Percentiles rank a stretch among this genome's conserved stretches.
Conservation (phyloP, 352 stramenopile genomes). For the Halophytophthora batemanensis region DNA sequence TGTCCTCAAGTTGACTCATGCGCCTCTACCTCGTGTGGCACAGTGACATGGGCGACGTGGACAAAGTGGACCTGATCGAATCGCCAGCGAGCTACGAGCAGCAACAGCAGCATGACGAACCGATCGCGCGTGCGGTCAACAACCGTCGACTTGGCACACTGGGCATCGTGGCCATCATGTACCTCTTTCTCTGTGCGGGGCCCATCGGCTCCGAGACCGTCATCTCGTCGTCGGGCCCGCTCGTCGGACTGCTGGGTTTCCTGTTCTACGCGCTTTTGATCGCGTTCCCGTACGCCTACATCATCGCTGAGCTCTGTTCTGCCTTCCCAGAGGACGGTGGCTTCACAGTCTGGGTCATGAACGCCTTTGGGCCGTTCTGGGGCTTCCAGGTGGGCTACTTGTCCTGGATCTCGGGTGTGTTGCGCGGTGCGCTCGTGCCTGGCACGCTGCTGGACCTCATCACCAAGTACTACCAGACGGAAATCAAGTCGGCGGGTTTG, state of each 20-base stretch:
- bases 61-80: conserved; percentile 36
- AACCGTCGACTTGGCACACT: conserved; percentile 27
- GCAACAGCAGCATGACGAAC: neutral
- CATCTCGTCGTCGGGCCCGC: conserved; percentile 31
- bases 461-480: conserved; percentile 28
- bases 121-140: conserved; percentile 12
- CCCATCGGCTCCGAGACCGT: conserved; percentile 32
- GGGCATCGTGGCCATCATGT: conserved; percentile 30
- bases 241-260: conserved; percentile 79
- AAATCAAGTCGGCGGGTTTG: conserved; percentile 18
- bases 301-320: conserved; percentile 90
- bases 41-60: conserved; percentile 23
- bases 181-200: conserved; percentile 34
- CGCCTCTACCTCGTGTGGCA: neutral
- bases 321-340: conserved; percentile 83
- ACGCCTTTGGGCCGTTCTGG: conserved; percentile 88
- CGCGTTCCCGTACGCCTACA: conserved; percentile 84
- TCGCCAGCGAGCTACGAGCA: conserved; percentile 25
- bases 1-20: too few relatives aligned
- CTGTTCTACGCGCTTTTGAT: conserved; percentile 87
- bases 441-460: conserved; percentile 36
- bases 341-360: conserved; percentile 89
- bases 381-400: conserved; percentile 71
- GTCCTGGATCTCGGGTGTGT: conserved; percentile 78
- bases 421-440: conserved; percentile 61